These are phyloP conservation scores for Penicillium sp. DNA, from an alignment of 2,329 filamentous ascomycete genomes.

Conservation along the genomic window DNA sequence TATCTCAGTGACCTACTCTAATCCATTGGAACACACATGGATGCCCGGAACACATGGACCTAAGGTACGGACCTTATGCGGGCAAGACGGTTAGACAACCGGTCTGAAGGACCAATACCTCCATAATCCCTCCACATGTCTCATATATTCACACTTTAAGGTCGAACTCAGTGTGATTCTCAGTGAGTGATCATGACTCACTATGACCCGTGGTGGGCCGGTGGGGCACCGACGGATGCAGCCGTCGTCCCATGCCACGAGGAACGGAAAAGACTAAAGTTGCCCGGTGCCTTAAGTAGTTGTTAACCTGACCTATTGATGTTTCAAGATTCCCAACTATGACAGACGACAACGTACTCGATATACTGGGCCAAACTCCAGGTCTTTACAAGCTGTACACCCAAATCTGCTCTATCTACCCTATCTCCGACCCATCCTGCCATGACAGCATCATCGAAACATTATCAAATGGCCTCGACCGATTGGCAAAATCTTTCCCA, in stretches of 20 bases:
- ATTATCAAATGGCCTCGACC: constrained; percentile 13
- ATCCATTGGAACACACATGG: too few relatives aligned
- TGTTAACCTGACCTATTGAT: background rate
- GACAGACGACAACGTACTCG: background rate
- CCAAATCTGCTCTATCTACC: constrained; percentile 15
- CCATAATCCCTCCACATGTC: too few relatives aligned
- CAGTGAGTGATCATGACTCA: constrained; percentile 2
- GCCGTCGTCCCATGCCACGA: background rate
- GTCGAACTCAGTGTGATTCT: background rate
- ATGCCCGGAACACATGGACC: too few relatives aligned
- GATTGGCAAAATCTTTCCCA: constrained; percentile 9
- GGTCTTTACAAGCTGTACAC: constrained; percentile 17
- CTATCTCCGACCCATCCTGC: constrained; percentile 3
- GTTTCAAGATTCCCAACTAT: background rate
- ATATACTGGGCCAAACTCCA: constrained; percentile 13
- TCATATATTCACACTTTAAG: too few relatives aligned
- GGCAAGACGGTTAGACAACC: too few relatives aligned
- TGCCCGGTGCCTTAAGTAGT: background rate
- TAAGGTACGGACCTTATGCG: too few relatives aligned
- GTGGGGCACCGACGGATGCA: background rate
- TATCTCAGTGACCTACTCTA: too few relatives aligned
- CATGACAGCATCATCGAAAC: constrained; percentile 11
- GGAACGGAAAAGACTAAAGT: background rate
- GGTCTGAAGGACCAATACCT: too few relatives aligned
- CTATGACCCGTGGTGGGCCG: background rate